phyloP scores from a whole-genome alignment of 2,329 filamentous ascomycete species.

The Monosporascus sp. region DNA sequence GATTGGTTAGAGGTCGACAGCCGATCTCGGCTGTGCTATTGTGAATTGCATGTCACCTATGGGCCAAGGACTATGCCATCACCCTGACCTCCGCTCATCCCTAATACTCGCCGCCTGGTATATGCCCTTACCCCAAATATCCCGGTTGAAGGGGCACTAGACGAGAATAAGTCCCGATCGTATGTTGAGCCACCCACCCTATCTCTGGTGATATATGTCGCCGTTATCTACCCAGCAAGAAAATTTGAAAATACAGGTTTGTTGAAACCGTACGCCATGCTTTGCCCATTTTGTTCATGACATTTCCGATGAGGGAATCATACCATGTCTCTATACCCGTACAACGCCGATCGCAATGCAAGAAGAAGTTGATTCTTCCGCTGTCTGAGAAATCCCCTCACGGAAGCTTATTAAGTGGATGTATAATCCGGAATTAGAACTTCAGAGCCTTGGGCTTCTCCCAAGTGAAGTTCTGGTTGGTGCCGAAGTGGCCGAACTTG shows the following conservation, averaged over 20 bases:
- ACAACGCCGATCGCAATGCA: slow-evolving; percentile 33
- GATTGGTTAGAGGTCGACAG: too few species aligned
- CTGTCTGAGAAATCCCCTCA: slow-evolving; percentile 22
- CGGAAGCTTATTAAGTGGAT: slow-evolving; percentile 17
- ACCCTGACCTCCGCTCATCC: too few species aligned
- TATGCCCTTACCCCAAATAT: not conserved
- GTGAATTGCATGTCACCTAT: too few species aligned
- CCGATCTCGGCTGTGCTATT: too few species aligned
- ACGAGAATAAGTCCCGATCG: not conserved
- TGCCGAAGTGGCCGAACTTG: slow-evolving; percentile 98
- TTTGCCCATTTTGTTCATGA: slow-evolving; percentile 29
- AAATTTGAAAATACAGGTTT: slow-evolving; percentile 22
- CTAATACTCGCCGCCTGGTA: too few species aligned
- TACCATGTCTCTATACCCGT: slow-evolving; percentile 26
- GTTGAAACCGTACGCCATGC: slow-evolving; percentile 36
- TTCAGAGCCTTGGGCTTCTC: slow-evolving; percentile 95
- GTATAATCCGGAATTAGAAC: slow-evolving; percentile 57
- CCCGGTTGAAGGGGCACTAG: not conserved
- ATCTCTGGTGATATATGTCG: not conserved
- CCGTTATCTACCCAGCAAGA: not conserved
- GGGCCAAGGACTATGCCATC: too few species aligned
- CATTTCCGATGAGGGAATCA: slow-evolving; percentile 32
- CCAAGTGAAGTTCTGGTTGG: slow-evolving; percentile 96
- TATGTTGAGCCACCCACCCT: not conserved
- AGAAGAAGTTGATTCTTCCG: slow-evolving; percentile 36